phyloP scores from a whole-genome alignment of 129 eudicot genomes.

The Ambrosia artemisiifolia region DNA sequence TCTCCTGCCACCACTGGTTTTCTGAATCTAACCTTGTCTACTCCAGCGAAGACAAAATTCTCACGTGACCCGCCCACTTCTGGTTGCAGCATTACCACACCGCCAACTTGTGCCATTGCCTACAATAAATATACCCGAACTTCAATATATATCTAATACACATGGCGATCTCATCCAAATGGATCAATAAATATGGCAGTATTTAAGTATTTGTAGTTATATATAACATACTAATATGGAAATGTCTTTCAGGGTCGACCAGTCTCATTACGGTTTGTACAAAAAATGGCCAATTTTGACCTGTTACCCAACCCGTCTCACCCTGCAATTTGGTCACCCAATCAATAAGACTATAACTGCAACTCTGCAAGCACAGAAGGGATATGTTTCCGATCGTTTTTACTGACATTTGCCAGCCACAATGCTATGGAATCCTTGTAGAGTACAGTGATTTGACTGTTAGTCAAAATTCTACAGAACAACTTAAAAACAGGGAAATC shows the following conservation, averaged over 20 bases:
- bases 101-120: slow-evolving; percentile 99
- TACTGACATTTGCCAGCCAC: background rate
- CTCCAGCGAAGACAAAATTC: slow-evolving; percentile 92
- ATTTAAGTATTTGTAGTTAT: background rate
- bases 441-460: background rate
- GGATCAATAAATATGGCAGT: background rate
- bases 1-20: slow-evolving; percentile 97
- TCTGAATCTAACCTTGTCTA: slow-evolving; percentile 91
- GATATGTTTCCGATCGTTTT: background rate
- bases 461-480: background rate
- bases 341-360: too few species aligned
- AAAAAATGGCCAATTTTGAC: background rate
- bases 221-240: background rate
- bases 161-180: background rate
- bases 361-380: background rate
- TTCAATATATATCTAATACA: background rate
- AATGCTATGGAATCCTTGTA: background rate
- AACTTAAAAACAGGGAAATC: background rate
- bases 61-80: slow-evolving; percentile 94
- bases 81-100: slow-evolving; percentile 93
- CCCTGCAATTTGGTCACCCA: background rate
- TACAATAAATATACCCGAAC: slow-evolving; percentile 24
- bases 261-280: background rate
- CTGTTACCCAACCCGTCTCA: background rate
- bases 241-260: background rate